Conservation (phyloP, 2,329 filamentous ascomycete species). For the Aspergillus tubingensis region DNA sequence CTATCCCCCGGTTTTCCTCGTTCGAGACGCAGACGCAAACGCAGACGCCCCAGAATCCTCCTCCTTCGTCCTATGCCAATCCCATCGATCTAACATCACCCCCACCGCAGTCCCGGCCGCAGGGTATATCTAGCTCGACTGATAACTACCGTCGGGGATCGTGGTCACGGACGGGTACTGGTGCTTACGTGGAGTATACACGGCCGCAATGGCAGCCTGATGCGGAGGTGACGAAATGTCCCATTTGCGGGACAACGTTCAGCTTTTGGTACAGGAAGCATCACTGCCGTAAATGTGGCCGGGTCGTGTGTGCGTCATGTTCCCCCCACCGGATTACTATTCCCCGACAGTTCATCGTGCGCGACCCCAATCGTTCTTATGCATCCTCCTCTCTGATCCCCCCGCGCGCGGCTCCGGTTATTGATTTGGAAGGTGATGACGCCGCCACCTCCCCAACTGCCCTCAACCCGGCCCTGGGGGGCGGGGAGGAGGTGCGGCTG, state of each 20-base stretch:
- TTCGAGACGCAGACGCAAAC: background rate
- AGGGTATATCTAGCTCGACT: background rate
- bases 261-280: slow-evolving; percentile 86
- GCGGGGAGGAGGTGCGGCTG: slow-evolving; percentile 68
- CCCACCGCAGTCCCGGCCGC: slow-evolving; percentile 22
- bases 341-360: slow-evolving; percentile 88
- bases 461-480: slow-evolving; percentile 57
- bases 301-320: slow-evolving; percentile 86
- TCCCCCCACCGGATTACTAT: slow-evolving; percentile 95
- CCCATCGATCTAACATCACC: slow-evolving; percentile 38
- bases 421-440: slow-evolving; percentile 50
- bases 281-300: slow-evolving; percentile 94
- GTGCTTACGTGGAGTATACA: slow-evolving; percentile 47
- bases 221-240: slow-evolving; percentile 75
- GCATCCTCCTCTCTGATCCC: slow-evolving; percentile 44
- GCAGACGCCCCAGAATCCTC: slow-evolving; percentile 12
- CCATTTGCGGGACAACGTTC: slow-evolving; percentile 75
- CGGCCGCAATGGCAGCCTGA: slow-evolving; percentile 88
- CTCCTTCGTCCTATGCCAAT: slow-evolving; percentile 31
- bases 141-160: slow-evolving; percentile 17
- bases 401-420: slow-evolving; percentile 46
- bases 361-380: slow-evolving; percentile 49
- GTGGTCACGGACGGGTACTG: slow-evolving; percentile 17
- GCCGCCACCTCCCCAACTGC: slow-evolving; percentile 23
- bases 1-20: slow-evolving; percentile 25